Conservation (phyloP, 2,329 filamentous ascomycete species). For the Malbranchea zuffiana region DNA sequence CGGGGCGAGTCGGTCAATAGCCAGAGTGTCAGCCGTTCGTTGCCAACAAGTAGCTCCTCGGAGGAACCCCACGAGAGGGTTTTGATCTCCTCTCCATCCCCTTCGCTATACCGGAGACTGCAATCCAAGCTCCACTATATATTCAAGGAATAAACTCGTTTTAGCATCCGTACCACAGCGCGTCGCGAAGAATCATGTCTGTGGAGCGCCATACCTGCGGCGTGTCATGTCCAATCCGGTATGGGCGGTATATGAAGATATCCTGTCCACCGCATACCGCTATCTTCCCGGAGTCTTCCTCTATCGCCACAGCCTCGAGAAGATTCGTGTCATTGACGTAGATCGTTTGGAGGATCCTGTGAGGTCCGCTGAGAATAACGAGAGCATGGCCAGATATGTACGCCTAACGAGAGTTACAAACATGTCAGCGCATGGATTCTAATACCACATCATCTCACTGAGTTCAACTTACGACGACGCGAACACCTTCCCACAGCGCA, state of each 20-base stretch:
- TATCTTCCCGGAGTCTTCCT: constrained; percentile 75
- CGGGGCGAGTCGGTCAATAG: constrained; percentile 35
- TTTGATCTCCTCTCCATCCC: constrained; percentile 35
- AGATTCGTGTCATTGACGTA: constrained; percentile 64
- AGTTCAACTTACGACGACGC: constrained; percentile 53
- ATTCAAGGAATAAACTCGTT: constrained; percentile 2
- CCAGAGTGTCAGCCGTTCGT: constrained; percentile 60
- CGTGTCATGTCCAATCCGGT: constrained; percentile 57
- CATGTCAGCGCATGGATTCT: constrained; percentile 9
- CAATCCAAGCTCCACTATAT: constrained; percentile 50
- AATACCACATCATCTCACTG: constrained; percentile 13
- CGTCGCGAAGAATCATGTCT: background rate
- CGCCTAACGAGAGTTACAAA: constrained; percentile 40
- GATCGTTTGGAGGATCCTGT: constrained; percentile 74
- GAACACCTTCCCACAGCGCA: constrained; percentile 59
- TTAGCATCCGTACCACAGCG: constrained; percentile 14
- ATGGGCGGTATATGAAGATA: constrained; percentile 69
- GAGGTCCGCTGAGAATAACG: constrained; percentile 65
- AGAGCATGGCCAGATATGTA: constrained; percentile 87
- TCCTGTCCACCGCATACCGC: constrained; percentile 57
- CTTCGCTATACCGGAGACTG: constrained; percentile 36
- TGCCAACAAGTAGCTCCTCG: constrained; percentile 74
- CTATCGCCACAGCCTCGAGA: constrained; percentile 67
- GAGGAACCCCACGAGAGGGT: constrained; percentile 77
- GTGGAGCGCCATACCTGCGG: constrained; percentile 51